Conservation (phyloP, 352 stramenopile species). For the Phytopythium mirpurense region DNA sequence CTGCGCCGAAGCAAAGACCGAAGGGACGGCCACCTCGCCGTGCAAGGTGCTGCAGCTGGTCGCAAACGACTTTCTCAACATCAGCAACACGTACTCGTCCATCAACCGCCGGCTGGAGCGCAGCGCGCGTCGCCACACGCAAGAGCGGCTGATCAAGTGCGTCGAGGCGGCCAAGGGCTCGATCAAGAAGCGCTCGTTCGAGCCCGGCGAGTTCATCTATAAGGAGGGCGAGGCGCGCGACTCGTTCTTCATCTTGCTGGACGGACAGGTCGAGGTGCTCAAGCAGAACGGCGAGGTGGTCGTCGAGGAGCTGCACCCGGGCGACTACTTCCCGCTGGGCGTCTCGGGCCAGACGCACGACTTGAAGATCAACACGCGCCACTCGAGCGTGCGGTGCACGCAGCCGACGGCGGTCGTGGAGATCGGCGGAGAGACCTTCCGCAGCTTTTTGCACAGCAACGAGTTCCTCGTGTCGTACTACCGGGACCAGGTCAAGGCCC, state of each 20-base stretch:
- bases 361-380: conserved; percentile 62
- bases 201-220: conserved; percentile 67
- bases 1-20: conserved; percentile 30
- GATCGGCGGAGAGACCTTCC: conserved; percentile 77
- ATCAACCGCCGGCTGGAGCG: conserved; percentile 66
- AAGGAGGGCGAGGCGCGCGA: conserved; percentile 71
- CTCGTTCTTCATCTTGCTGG: conserved; percentile 76
- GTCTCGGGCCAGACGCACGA: conserved; percentile 62
- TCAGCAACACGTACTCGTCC: conserved; percentile 66
- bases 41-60: conserved; percentile 81
- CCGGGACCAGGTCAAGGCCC: conserved; percentile 57
- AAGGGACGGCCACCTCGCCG: conserved; percentile 15
- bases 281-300: conserved; percentile 60
- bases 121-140: conserved; percentile 52
- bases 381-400: conserved; percentile 68
- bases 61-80: conserved; percentile 71
- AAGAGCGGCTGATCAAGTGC: conserved; percentile 72
- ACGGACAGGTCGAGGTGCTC: conserved; percentile 68
- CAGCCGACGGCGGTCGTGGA: conserved; percentile 67
- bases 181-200: conserved; percentile 57
- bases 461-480: conserved; percentile 82
- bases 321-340: conserved; percentile 79
- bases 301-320: conserved; percentile 61
- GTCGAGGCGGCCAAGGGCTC: conserved; percentile 67
- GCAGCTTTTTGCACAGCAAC: conserved; percentile 79